phyloP scores from a whole-genome alignment of 371 early-diverging fungal species.

The Apophysomyces trapeziformis region DNA sequence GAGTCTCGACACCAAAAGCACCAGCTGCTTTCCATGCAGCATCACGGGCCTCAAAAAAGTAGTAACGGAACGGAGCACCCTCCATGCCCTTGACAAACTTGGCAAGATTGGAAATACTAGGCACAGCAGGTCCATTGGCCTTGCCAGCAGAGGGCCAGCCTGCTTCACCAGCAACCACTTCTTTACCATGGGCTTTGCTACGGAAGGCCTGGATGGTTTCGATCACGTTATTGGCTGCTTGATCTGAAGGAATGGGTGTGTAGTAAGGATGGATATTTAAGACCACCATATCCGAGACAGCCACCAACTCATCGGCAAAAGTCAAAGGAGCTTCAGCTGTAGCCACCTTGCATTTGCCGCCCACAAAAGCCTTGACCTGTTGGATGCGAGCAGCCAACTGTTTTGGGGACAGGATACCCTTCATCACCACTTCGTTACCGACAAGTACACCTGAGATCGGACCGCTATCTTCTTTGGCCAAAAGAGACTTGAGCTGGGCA shows the following conservation, averaged over 20 bases:
- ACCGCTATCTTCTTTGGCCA: slow-evolving; percentile 18
- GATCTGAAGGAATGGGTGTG: slow-evolving; percentile 30
- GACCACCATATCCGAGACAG: slow-evolving; percentile 47
- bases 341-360: slow-evolving; percentile 45
- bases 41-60: slow-evolving; percentile 67
- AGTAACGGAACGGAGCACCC: slow-evolving; percentile 50
- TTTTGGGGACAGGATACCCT: slow-evolving; percentile 21
- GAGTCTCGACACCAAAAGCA: slow-evolving; percentile 53
- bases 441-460: slow-evolving; percentile 40
- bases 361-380: slow-evolving; percentile 44
- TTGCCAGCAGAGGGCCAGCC: slow-evolving; percentile 73
- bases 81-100: slow-evolving; percentile 46
- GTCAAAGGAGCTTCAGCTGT: slow-evolving; percentile 54
- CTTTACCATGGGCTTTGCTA: slow-evolving; percentile 44
- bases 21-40: slow-evolving; percentile 61
- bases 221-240: slow-evolving; percentile 37
- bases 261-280: slow-evolving; percentile 68
- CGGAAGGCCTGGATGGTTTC: slow-evolving; percentile 48
- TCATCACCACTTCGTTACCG: slow-evolving; percentile 50
- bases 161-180: slow-evolving; percentile 61
- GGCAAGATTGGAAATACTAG: slow-evolving; percentile 49
- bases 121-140: slow-evolving; percentile 46
- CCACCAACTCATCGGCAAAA: slow-evolving; percentile 36
- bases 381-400: slow-evolving; percentile 38
- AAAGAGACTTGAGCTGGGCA: slow-evolving; percentile 18